These are phyloP conservation scores for Marchantia polymorpha DNA, from an alignment of 225 moss, liverwort and hornwort genomes.

Conservation along the genomic window DNA sequence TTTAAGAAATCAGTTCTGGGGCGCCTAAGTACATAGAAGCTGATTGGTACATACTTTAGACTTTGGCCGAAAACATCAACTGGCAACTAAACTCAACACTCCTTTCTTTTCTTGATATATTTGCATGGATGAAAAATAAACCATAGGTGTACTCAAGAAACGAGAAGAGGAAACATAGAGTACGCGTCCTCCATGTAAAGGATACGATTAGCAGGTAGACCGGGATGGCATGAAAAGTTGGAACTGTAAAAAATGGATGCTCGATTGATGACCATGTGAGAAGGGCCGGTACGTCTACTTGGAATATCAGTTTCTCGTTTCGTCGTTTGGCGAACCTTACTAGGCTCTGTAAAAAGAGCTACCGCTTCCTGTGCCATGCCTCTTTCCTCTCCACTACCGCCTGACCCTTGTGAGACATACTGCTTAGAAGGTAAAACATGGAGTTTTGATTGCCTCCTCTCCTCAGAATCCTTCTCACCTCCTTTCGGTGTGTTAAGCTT, in stretches of 20 bases:
- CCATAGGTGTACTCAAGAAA: neutral
- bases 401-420: conserved; percentile 5
- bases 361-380: neutral
- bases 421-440: neutral
- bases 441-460: neutral
- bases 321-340: neutral
- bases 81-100: neutral
- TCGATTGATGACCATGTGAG: conserved; percentile 60
- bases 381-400: neutral
- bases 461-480: neutral
- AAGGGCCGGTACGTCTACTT: conserved; percentile 22
- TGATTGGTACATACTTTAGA: neutral
- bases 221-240: conserved; percentile 70
- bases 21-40: neutral
- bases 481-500: neutral
- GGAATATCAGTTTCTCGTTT: neutral
- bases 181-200: conserved; percentile 20
- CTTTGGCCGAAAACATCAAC: neutral
- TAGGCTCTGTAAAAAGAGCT: neutral
- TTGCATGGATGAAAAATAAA: too few relatives aligned
- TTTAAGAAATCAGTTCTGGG: too few relatives aligned
- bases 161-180: neutral
- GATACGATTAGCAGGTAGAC: conserved; percentile 94
- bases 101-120: too few relatives aligned
- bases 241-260: conserved; percentile 80